These are phyloP conservation scores for Escovopsis sp. DNA, from an alignment of 2,329 filamentous ascomycete species.

Conservation along the genomic window DNA sequence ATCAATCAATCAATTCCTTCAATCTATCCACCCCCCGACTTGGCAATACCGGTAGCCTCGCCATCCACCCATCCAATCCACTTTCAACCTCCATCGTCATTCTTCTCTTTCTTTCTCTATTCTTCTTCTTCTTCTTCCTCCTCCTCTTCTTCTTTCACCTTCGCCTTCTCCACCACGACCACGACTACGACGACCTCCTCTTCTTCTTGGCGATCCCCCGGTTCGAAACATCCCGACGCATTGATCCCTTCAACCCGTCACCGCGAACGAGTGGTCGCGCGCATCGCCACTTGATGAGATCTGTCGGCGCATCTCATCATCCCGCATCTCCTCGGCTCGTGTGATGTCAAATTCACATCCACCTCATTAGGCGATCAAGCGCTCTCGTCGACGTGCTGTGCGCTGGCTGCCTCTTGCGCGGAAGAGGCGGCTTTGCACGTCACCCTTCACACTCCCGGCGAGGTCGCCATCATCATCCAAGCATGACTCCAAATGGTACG, in stretches of 20 bases:
- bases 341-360: slow-evolving; percentile 4
- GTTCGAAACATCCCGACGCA: not conserved
- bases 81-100: not conserved
- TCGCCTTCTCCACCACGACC: not conserved
- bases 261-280: not conserved
- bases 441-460: not conserved
- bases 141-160: not conserved
- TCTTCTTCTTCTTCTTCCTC: not conserved
- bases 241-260: not conserved
- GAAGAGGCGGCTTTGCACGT: slow-evolving; percentile 1
- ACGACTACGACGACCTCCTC: no score
- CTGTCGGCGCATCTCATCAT: not conserved
- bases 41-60: no score
- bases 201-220: not conserved
- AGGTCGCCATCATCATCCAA: slow-evolving; percentile 5
- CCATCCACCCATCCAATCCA: no score
- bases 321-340: not conserved
- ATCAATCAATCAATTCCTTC: no score
- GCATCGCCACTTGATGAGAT: not conserved
- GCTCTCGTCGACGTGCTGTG: not conserved
- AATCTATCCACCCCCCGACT: no score
- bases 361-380: slow-evolving; percentile 3
- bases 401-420: slow-evolving; percentile 1
- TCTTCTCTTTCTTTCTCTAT: not conserved
- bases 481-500: slow-evolving; percentile 19